These are phyloP conservation scores for Radiomyces spectabilis DNA, from an alignment of 192 early-diverging fungal species.

Conservation along the genomic window DNA sequence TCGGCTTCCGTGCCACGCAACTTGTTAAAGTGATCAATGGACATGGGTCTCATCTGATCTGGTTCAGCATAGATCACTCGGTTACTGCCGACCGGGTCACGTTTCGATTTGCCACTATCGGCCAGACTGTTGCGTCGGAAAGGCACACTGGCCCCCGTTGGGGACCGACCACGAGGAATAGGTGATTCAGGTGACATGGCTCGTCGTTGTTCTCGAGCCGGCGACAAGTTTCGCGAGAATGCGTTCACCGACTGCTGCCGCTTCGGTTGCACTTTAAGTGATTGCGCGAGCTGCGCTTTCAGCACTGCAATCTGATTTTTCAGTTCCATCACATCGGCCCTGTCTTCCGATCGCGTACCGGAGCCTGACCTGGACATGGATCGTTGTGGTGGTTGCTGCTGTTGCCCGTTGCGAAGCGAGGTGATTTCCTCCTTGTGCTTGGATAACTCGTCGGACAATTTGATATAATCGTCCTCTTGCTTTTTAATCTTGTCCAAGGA, in stretches of 20 bases:
- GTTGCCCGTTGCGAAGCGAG: background rate
- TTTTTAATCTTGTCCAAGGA: conserved; percentile 43
- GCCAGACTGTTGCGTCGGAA: background rate
- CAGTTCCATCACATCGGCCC: conserved; percentile 54
- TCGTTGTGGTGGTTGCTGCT: background rate
- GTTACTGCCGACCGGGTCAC: too few species aligned
- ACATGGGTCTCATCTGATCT: conserved; percentile 3
- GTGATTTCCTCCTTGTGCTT: conserved; percentile 53
- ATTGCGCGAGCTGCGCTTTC: conserved; percentile 62
- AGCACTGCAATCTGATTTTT: conserved; percentile 72
- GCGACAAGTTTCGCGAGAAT: conserved; percentile 7
- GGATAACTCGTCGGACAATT: conserved; percentile 37
- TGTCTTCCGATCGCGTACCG: conserved; percentile 34
- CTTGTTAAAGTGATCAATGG: background rate
- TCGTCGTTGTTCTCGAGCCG: background rate
- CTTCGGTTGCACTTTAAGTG: conserved; percentile 42
- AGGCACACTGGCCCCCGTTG: background rate
- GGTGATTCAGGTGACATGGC: background rate
- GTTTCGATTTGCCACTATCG: background rate
- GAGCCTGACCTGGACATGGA: background rate
- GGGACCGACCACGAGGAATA: background rate
- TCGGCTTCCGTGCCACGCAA: conserved; percentile 1
- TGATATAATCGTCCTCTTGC: conserved; percentile 54
- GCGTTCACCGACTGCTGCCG: conserved; percentile 10
- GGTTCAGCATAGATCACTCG: conserved; percentile 1